phyloP scores from a whole-genome alignment of 148 eudicot genomes.

The Polygonum aviculare region DNA sequence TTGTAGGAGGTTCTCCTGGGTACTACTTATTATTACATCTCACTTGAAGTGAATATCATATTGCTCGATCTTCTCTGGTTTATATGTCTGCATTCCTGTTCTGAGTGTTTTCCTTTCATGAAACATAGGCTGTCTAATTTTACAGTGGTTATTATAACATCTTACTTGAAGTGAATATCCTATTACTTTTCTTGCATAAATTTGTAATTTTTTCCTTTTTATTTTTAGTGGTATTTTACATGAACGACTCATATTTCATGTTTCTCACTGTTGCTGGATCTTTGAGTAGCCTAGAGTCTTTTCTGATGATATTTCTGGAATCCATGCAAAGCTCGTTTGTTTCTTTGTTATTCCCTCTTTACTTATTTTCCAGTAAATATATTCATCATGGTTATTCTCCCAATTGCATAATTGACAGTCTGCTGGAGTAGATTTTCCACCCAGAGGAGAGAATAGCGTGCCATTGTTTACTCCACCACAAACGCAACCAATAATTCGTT shows the following conservation, averaged over 20 bases:
- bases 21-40: background rate
- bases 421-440: slow-evolving; percentile 79
- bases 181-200: no score
- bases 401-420: slow-evolving; percentile 35
- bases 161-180: no score
- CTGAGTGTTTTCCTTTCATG: background rate
- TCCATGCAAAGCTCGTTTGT: background rate
- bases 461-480: slow-evolving; percentile 92
- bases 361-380: background rate
- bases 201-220: no score
- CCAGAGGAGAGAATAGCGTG: slow-evolving; percentile 67
- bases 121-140: background rate
- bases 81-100: background rate
- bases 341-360: background rate
- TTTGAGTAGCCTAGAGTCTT: background rate
- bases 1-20: background rate
- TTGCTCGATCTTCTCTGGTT: background rate
- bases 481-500: slow-evolving; percentile 52
- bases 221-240: background rate
- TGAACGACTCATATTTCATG: background rate
- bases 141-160: no score
- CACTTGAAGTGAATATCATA: background rate
- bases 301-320: background rate
- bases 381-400: background rate
- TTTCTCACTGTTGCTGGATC: background rate